Conservation (phyloP, 129 eudicot species). For the Chrysanthemum lavandulifolium region DNA sequence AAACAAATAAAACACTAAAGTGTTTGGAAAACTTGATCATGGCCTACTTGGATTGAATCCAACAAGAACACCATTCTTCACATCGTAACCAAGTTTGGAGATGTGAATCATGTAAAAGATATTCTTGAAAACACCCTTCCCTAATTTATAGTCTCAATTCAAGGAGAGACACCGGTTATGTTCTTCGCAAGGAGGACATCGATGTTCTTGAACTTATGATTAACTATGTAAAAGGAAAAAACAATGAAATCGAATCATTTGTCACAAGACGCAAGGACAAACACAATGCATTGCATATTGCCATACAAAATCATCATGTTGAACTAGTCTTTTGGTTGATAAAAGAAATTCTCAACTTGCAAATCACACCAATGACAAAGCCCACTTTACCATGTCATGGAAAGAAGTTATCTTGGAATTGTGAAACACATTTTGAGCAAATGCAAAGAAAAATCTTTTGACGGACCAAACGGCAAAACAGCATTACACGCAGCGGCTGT, state of each 20-base stretch:
- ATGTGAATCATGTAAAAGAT: not conserved
- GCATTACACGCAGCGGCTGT: not conserved
- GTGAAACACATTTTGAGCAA: not conserved
- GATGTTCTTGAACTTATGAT: not conserved
- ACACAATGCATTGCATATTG: not conserved
- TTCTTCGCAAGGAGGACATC: no score
- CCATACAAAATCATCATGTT: conserved; percentile 7
- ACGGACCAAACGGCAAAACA: not conserved
- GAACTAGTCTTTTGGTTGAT: not conserved
- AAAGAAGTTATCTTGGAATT: not conserved
- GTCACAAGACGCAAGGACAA: not conserved
- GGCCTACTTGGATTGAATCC: not conserved
- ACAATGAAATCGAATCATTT: not conserved
- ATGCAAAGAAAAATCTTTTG: not conserved
- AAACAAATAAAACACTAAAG: no score
- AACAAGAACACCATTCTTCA: not conserved
- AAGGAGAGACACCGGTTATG: not conserved
- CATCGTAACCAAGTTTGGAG: not conserved
- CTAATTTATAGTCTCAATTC: not conserved
- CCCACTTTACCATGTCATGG: not conserved
- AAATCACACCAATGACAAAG: not conserved
- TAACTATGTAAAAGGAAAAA: not conserved
- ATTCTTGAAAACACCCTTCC: not conserved
- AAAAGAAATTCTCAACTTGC: not conserved
- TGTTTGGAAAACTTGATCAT: not conserved